Percentiles rank a stretch among this genome's conserved stretches.
phyloP scores from a whole-genome alignment of 1,284 basidiomycete genomes.

The Entoloma clypeatum region DNA sequence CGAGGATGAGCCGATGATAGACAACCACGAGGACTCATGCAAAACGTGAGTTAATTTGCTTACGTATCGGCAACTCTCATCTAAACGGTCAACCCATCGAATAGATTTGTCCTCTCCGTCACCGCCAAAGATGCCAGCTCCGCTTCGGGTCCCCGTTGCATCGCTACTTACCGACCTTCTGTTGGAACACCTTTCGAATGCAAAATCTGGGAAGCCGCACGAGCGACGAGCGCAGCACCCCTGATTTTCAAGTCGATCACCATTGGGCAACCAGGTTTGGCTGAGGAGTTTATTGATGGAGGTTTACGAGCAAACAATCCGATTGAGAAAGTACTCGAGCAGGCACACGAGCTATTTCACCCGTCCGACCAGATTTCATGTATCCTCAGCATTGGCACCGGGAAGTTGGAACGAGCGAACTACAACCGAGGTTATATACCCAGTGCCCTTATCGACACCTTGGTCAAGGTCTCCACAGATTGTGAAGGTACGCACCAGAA shows the following conservation, averaged over 20 bases:
- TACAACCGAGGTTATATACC: too few species aligned
- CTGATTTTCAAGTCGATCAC: constrained; percentile 1
- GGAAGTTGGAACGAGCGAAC: too few species aligned
- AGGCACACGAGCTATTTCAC: not conserved
- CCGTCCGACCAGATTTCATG: not conserved
- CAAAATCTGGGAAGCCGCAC: not conserved
- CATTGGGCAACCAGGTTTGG: not conserved
- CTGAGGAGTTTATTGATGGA: constrained; percentile 1
- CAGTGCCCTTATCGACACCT: too few species aligned
- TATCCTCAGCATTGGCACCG: not conserved
- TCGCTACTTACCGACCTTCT: too few species aligned
- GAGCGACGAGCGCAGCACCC: not conserved
- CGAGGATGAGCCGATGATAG: not conserved
- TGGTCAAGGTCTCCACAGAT: too few species aligned
- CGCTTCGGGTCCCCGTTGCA: too few species aligned
- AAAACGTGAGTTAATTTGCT: constrained; percentile 1
- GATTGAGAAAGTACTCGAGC: not conserved
- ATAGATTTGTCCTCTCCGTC: too few species aligned
- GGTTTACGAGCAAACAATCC: not conserved
- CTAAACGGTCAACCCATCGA: too few species aligned
- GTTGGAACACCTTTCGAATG: too few species aligned
- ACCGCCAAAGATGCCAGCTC: too few species aligned
- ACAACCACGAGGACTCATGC: not conserved
- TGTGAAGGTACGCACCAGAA: too few species aligned
- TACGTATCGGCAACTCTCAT: too few species aligned